Percentiles rank a stretch among this genome's conserved stretches.
phyloP scores from a whole-genome alignment of 2,329 filamentous ascomycete genomes.

The Trichoderma harzianum region DNA sequence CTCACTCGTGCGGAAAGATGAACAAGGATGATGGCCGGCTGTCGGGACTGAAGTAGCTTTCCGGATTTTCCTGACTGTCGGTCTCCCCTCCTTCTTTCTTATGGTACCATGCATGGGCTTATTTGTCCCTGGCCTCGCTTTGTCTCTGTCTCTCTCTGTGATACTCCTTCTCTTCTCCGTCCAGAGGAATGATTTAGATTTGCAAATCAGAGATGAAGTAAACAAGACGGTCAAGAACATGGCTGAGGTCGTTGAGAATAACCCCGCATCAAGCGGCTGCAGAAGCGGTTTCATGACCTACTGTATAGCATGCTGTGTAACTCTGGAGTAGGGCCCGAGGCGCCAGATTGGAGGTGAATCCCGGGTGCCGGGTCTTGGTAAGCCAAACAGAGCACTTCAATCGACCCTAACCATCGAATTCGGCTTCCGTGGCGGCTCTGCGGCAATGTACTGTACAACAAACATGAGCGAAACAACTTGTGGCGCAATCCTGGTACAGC shows the following conservation, averaged over 20 bases:
- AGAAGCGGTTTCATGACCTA: neutral
- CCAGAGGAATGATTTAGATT: neutral
- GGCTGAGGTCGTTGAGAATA: neutral
- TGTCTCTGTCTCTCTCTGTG: neutral
- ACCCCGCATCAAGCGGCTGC: slow-evolving; percentile 12
- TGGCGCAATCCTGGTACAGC: neutral
- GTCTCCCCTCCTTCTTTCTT: neutral
- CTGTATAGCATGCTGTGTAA: slow-evolving; percentile 13
- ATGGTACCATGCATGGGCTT: neutral
- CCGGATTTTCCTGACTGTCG: neutral
- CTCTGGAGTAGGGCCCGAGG: slow-evolving; percentile 2
- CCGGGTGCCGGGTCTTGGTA: slow-evolving; percentile 15
- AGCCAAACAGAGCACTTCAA: neutral
- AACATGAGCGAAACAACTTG: neutral
- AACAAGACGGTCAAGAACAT: neutral
- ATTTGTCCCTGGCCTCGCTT: neutral
- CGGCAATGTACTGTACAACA: neutral
- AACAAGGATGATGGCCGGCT: neutral
- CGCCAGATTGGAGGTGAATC: slow-evolving; percentile 2
- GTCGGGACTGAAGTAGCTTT: neutral
- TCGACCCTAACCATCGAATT: neutral
- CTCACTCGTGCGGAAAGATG: neutral
- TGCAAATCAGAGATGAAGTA: neutral
- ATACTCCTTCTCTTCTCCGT: no score
- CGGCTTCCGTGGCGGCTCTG: slow-evolving; percentile 8